Conservation (phyloP, 371 early-diverging fungal genomes). For the Mortierella sp. region DNA sequence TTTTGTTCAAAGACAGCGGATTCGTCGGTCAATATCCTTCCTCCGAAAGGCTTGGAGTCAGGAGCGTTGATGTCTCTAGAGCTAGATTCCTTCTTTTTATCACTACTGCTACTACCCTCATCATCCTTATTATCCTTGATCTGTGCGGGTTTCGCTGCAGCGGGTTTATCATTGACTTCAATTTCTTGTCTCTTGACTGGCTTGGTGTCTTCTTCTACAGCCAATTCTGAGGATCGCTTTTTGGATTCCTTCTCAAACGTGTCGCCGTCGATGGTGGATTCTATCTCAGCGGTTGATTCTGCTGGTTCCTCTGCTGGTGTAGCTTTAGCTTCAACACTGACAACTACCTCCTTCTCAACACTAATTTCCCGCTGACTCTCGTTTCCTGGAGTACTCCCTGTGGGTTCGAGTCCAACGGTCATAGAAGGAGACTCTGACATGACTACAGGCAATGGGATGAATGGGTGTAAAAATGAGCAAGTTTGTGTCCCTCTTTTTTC, state of each 20-base stretch:
- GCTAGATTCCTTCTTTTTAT: slow-evolving; percentile 54
- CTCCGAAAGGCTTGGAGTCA: slow-evolving; percentile 69
- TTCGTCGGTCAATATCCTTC: slow-evolving; percentile 69
- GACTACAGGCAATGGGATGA: too few species aligned
- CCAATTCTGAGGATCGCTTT: slow-evolving; percentile 34
- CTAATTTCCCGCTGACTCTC: background rate
- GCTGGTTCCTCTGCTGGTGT: background rate
- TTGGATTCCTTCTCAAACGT: background rate
- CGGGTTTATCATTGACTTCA: background rate
- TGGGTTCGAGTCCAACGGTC: background rate
- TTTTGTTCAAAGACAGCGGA: slow-evolving; percentile 80
- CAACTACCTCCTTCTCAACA: background rate
- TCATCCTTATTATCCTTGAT: too few species aligned
- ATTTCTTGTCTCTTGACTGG: slow-evolving; percentile 35
- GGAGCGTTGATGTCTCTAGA: slow-evolving; percentile 43
- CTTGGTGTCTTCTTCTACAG: slow-evolving; percentile 23
- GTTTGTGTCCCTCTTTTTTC: too few species aligned
- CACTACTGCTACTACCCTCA: background rate
- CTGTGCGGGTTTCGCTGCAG: too few species aligned
- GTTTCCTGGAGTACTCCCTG: background rate
- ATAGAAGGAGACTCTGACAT: background rate
- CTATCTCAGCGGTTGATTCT: background rate
- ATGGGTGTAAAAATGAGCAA: too few species aligned
- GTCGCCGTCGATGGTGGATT: background rate
- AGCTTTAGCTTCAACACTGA: background rate